Percentiles rank a stretch among this genome's conserved stretches.
phyloP scores from a whole-genome alignment of 1,139 yeast species.

The Protomyces gravidus region DNA sequence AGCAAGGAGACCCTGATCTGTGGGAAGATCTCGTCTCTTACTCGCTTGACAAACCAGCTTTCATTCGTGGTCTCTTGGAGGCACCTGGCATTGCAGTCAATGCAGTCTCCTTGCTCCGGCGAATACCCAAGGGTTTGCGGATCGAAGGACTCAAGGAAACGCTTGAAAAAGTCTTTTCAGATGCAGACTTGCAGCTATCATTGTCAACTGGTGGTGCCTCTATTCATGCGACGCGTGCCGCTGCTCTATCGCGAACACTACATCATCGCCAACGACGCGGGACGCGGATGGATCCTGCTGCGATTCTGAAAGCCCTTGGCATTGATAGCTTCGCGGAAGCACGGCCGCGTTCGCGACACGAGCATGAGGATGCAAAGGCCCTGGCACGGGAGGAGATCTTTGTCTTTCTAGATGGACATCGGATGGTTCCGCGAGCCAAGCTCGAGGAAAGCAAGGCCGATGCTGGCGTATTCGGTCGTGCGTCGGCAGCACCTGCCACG shows the following conservation, averaged over 20 bases:
- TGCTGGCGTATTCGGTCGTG: background rate
- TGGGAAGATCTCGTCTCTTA: conserved; percentile 74
- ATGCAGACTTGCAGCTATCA: conserved; percentile 47
- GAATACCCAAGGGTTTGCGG: conserved; percentile 58
- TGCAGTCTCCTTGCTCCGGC: conserved; percentile 61
- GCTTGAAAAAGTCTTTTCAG: conserved; percentile 58
- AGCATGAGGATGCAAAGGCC: background rate
- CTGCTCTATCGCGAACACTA: background rate
- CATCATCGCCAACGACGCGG: conserved; percentile 21
- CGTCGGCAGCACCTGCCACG: background rate
- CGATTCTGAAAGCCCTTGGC: background rate
- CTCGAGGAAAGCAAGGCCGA: background rate
- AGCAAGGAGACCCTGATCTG: conserved; percentile 65
- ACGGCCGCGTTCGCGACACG: background rate
- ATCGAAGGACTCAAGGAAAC: conserved; percentile 64
- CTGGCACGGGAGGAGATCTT: background rate
- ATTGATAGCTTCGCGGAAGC: background rate
- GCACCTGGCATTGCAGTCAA: conserved; percentile 53
- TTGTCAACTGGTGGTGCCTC: conserved; percentile 18
- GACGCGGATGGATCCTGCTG: background rate
- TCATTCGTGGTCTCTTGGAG: conserved; percentile 68
- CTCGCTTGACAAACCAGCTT: conserved; percentile 66
- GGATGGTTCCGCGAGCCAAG: background rate
- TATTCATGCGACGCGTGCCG: conserved; percentile 7
- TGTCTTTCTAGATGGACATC: background rate